Base-by-base conservation (phyloP, 1,284 basidiomycete species). In the Hemileia vastatrix region DNA sequence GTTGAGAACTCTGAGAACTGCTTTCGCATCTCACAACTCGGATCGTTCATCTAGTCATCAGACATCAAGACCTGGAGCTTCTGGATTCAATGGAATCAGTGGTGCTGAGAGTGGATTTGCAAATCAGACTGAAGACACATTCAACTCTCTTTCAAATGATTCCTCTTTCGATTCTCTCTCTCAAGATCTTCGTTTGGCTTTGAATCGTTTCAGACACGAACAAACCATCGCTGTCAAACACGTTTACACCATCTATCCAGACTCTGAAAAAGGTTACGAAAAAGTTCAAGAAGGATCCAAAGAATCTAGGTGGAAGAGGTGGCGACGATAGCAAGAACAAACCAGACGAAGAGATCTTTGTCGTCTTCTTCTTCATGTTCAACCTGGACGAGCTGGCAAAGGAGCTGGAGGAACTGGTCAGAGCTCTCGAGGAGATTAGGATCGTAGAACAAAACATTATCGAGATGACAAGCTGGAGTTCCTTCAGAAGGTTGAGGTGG, bases 1-100 rank as follows among this genome's bases (percentile, higher is more conserved):
- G 15, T 78, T 90, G 32, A 80, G 80, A 54, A 78, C 80, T 9
- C 79, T 90, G 33, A 81, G 83, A 21, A 81, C 83, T 54, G 83
- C 84, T 0, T 88, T 89, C 69, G 36, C 36, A 11, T 40, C 36
- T 15, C 8, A 40, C 15, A 9, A 40, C 8, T 9, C 6, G 11
- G 8, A 9, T 15, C 15, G 15, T 15, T 40, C 36, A 15, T 15
- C 8, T 9, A 15, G 11, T 40, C 15, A 11, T 40, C 8, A 15
- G 5, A 6, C 36, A 4, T 40, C 36, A 11, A 15, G 36, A 11
- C 9, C 36, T 40, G 15, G 15, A 11, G 8, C 15, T 15, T 40
- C 36, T 40, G 36, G 11, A 4, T 40, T 40, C 36, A 40, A 40
- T 15, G 15, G 15, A 11, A 9, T 40, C 8, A 15, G 36, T 40